A percentile compares a stretch with the other conserved stretches of the same genome.
Conservation (phyloP, 371 early-diverging fungal species). For the Mucor ambiguus region DNA sequence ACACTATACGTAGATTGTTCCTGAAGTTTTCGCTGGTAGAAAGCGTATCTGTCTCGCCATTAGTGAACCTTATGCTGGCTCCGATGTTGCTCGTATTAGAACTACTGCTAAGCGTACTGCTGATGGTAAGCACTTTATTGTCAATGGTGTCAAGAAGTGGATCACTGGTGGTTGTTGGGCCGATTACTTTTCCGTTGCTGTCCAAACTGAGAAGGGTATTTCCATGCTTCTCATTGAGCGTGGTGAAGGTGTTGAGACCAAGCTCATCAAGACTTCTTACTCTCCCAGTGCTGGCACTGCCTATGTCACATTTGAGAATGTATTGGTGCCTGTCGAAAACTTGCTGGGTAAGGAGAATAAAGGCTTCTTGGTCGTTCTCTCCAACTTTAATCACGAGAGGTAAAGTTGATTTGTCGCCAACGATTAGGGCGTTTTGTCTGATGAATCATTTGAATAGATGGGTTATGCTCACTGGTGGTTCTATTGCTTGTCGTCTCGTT, state of each 20-base stretch:
- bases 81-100: constrained; percentile 81
- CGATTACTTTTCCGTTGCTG: constrained; percentile 75
- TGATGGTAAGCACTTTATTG: constrained; percentile 68
- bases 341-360: constrained; percentile 71
- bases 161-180: constrained; percentile 76
- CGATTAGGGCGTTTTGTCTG: not conserved
- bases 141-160: constrained; percentile 74
- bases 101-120: constrained; percentile 73
- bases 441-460: constrained; percentile 15
- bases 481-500: constrained; percentile 29
- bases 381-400: constrained; percentile 61
- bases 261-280: constrained; percentile 67
- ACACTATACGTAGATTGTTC: constrained; percentile 53
- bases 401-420: not conserved
- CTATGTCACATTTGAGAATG: constrained; percentile 62
- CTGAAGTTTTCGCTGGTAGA: constrained; percentile 69
- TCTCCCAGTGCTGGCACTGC: constrained; percentile 62
- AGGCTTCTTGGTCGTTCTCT: constrained; percentile 63
- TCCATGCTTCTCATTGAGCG: constrained; percentile 72
- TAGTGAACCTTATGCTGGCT: constrained; percentile 69
- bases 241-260: constrained; percentile 68
- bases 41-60: constrained; percentile 81
- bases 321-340: constrained; percentile 69
- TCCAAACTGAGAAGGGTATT: constrained; percentile 73
- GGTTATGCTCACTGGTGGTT: constrained; percentile 33